Evolutionary conservation across 208 protist genomes (phyloP), one percentile per base, ranked within the genome.

Genomic region (Trypanosoma congolense): DNA sequence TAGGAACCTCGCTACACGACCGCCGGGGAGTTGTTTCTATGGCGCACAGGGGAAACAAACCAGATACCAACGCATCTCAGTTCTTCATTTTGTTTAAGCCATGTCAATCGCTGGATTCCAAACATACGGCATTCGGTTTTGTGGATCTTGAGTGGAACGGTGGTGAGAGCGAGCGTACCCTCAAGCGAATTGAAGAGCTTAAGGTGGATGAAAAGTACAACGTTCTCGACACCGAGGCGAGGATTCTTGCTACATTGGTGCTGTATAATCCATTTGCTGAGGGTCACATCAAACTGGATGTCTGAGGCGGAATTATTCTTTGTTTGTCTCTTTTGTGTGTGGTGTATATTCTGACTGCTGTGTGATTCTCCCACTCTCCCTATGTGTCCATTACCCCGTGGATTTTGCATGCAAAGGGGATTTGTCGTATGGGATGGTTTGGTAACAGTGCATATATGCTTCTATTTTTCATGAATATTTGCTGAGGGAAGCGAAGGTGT

Each of bases 111-210:
- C 86, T 96, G 14, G 92, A 96, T 43, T 58, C 73, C 24, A 79
- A 96, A 54, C 96, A 98, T 63, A 98, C 96, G 5, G 92, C 97
- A 21, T 98, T 98, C 75, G 97, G 95, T 4, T 56, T 83, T 40
- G 78, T 98, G 5, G 77, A 83, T 29, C 59, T 93, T 45, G 59
- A 61, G 25, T 40, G 58, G 56, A 47, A 33, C 53, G 59, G 73
- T 18, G 41, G 56, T 50, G 31, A 77, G 40, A 56, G 80, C 2
- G 80, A 91, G 24, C 55, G 35, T 31, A 79, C 78, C 42, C 77
- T 91, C 12, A 57, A 47, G 9, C 69, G 73, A 24, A 36, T 91
- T 21, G 83, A 91, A 41, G 60, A 45, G 31, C 64, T 73, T 1
- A 51, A 56, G 6, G 70, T 83, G 12, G 77, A 91, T 51, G 65